Evolutionary conservation across 106 monocot genomes (phyloP).

Genomic region (Dendrobium huoshanense): DNA sequence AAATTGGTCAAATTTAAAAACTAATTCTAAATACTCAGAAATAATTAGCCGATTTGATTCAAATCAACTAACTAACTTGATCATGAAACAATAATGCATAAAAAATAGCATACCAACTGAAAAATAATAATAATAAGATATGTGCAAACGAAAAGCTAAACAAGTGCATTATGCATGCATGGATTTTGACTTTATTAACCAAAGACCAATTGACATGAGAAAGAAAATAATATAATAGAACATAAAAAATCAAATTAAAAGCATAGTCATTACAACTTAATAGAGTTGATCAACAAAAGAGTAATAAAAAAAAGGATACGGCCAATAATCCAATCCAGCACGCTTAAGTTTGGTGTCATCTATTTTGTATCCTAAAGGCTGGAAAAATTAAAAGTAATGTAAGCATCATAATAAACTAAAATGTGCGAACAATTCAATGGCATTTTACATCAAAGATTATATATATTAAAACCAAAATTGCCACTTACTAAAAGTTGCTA

Average conservation of each 20-base stretch:
- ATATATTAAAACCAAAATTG: no score
- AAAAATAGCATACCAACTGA: not conserved
- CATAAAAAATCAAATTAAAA: not conserved
- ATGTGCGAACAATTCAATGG: not conserved
- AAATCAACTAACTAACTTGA: not conserved
- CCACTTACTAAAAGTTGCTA: no score
- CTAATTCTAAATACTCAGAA: not conserved
- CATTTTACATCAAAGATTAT: not conserved
- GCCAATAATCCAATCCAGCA: slow-evolving; percentile 99
- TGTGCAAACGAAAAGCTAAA: not conserved
- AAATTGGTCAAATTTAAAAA: slow-evolving; percentile 16
- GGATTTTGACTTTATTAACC: not conserved
- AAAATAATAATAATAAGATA: not conserved
- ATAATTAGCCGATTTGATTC: not conserved
- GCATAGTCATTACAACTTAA: no score
- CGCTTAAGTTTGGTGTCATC: slow-evolving; percentile 97
- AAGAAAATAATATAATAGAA: not conserved
- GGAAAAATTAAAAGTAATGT: slow-evolving; percentile 16
- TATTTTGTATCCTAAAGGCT: slow-evolving; percentile 90
- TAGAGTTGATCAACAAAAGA: no score
- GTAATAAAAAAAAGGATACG: slow-evolving; percentile 54
- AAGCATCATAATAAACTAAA: slow-evolving; percentile 5
- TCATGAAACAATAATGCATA: not conserved
- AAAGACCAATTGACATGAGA: not conserved
- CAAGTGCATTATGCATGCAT: not conserved